phyloP scores from a whole-genome alignment of 1,139 yeast species.

The Debaryomycetaceae sp. region DNA sequence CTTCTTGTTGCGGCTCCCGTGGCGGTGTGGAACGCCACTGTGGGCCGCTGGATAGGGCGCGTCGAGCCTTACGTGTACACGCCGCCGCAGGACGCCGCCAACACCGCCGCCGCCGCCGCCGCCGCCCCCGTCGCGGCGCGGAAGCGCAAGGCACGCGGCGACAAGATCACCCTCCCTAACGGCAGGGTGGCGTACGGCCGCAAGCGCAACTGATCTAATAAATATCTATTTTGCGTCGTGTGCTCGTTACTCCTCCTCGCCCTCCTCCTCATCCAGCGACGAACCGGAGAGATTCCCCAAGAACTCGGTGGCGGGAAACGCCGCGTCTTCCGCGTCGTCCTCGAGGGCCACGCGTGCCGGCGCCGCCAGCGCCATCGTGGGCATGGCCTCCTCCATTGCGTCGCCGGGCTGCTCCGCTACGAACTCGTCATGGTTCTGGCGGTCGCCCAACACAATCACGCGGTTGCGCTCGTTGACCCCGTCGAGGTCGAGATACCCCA shows the following conservation, averaged over 20 bases:
- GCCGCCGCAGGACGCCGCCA: too few relatives aligned
- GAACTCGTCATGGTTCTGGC: conserved; percentile 31
- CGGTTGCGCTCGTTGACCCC: conserved; percentile 21
- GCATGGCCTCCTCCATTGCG: conserved; percentile 22
- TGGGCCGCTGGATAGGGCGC: conserved; percentile 32
- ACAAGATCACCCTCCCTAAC: conserved; percentile 50
- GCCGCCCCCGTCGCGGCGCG: conserved; percentile 13
- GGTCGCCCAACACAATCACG: conserved; percentile 32
- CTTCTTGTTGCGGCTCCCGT: conserved; percentile 46
- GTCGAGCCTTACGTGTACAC: conserved; percentile 23
- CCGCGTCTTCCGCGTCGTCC: conserved; percentile 16
- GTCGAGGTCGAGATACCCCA: conserved; percentile 35
- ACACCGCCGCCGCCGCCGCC: conserved; percentile 6
- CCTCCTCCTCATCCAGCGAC: conserved; percentile 26
- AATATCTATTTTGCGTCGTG: conserved; percentile 23
- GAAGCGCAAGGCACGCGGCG: conserved; percentile 35
- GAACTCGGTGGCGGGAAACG: conserved; percentile 27
- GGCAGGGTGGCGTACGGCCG: conserved; percentile 54
- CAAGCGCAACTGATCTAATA: conserved; percentile 9
- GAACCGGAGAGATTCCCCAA: conserved; percentile 37
- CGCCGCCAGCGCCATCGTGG: conserved; percentile 8
- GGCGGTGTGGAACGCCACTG: conserved; percentile 39
- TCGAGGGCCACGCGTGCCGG: background rate
- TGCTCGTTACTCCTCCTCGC: conserved; percentile 30
- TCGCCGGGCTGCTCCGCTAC: conserved; percentile 19